phyloP scores from a whole-genome alignment of 441 rosid genomes.

The Erodium trifolium region DNA sequence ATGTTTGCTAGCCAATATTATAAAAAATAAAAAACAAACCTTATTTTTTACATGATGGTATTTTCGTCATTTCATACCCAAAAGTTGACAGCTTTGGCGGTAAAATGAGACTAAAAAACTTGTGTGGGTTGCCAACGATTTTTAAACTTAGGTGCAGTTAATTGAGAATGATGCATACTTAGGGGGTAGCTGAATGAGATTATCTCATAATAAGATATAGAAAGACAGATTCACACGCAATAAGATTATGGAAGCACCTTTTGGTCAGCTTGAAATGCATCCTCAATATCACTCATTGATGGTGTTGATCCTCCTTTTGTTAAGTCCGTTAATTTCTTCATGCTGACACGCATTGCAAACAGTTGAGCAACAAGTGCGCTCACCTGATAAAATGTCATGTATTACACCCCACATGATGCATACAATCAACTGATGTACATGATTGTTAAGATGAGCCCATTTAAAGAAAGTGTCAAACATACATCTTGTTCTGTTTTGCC shows the following conservation, averaged over 20 bases:
- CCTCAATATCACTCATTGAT: conserved; percentile 74
- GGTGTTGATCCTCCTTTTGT: conserved; percentile 95
- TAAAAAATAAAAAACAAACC: too few species aligned
- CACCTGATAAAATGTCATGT: conserved; percentile 44
- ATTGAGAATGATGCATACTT: too few species aligned
- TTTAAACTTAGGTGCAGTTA: too few species aligned
- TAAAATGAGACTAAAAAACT: too few species aligned
- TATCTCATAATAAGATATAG: too few species aligned
- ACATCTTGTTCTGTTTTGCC: conserved; percentile 92
- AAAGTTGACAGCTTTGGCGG: too few species aligned
- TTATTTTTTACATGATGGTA: too few species aligned
- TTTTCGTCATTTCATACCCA: too few species aligned
- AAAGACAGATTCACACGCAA: conserved; percentile 3
- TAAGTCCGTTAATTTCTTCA: conserved; percentile 95
- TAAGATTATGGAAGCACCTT: conserved; percentile 40
- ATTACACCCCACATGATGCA: background rate
- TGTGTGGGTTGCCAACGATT: too few species aligned
- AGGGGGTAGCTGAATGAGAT: too few species aligned
- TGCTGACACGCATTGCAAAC: conserved; percentile 85
- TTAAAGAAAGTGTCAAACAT: background rate
- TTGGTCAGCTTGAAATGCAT: conserved; percentile 68
- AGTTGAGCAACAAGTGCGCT: conserved; percentile 93
- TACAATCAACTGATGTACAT: background rate
- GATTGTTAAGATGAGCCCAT: background rate
- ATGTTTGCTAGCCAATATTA: too few species aligned